A percentile compares a stretch with the other conserved stretches of the same genome.
phyloP scores from a whole-genome alignment of 1,284 basidiomycete species.

The Cutaneotrichosporon cavernicola region DNA sequence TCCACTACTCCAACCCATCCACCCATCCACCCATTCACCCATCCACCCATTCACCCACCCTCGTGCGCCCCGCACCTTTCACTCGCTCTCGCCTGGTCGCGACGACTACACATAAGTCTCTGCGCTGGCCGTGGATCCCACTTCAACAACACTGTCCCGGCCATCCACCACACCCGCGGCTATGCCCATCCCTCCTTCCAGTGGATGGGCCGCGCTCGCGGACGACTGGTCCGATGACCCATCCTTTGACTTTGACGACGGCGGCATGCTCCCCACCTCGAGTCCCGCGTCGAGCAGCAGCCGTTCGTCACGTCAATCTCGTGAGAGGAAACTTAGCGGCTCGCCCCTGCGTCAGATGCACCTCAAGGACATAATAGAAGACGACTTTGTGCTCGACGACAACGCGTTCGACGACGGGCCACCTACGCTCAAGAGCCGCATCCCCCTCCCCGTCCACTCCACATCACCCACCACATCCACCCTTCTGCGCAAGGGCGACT shows the following conservation, averaged over 20 bases:
- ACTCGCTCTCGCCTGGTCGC: not conserved
- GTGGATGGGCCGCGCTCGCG: conserved; percentile 29
- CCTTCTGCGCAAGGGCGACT: not conserved
- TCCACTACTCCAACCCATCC: not conserved
- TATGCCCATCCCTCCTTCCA: conserved; percentile 33
- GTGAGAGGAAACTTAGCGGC: conserved; percentile 14
- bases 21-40: not conserved
- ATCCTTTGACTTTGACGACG: conserved; percentile 39
- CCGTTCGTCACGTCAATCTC: conserved; percentile 23
- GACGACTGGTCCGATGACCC: conserved; percentile 49
- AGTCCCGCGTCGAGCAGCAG: conserved; percentile 27
- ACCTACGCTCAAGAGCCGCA: conserved; percentile 3
- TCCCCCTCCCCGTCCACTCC: conserved; percentile 3
- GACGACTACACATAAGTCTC: not conserved
- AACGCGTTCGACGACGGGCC: conserved; percentile 21
- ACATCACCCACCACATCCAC: conserved; percentile 2
- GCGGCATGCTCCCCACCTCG: conserved; percentile 26
- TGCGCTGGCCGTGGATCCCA: not conserved
- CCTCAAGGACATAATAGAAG: conserved; percentile 26
- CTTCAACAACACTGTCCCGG: not conserved
- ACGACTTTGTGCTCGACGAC: conserved; percentile 32
- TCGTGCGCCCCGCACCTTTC: not conserved
- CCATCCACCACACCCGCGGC: not conserved
- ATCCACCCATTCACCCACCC: not conserved
- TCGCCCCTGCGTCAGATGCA: conserved; percentile 37